These are phyloP conservation scores for Hordeum pubiflorum DNA, from an alignment of 202 grass and related monocot species.

Conservation along the genomic window DNA sequence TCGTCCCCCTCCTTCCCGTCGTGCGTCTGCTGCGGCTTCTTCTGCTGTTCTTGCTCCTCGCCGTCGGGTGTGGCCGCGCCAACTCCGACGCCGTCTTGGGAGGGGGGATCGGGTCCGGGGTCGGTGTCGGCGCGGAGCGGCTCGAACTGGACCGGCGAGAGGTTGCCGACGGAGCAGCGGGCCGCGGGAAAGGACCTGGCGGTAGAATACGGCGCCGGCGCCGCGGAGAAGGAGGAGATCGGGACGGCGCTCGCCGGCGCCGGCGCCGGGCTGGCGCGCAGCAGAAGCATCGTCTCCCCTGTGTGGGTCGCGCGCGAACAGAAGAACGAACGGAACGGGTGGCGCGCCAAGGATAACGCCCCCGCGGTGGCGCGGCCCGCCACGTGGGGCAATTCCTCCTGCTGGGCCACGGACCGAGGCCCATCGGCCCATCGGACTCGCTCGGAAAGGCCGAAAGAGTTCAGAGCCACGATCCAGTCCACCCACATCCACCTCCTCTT, in stretches of 20 bases:
- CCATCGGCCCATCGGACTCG: neutral
- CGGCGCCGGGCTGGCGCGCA: neutral
- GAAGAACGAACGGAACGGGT: neutral
- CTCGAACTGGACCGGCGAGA: slow-evolving; percentile 30
- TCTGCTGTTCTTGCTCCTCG: neutral
- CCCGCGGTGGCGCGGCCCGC: neutral
- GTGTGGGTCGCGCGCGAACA: neutral
- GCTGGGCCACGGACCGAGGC: neutral
- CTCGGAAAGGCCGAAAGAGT: neutral
- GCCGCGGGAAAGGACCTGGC: neutral
- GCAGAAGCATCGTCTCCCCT: slow-evolving; percentile 1
- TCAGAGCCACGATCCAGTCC: neutral
- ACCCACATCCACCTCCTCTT: neutral
- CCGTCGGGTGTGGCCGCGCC: neutral
- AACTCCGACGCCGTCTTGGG: neutral
- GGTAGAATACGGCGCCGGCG: neutral
- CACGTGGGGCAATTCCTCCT: neutral
- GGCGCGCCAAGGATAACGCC: neutral
- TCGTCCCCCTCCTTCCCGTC: neutral
- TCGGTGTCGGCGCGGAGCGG: slow-evolving; percentile 30
- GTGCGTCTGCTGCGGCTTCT: neutral
- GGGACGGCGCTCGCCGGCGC: neutral
- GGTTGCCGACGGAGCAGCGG: slow-evolving; percentile 28
- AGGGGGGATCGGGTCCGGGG: neutral
- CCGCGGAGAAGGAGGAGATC: neutral